Conservation (phyloP, 2,329 filamentous ascomycete genomes). For the Fusarium albidum region DNA sequence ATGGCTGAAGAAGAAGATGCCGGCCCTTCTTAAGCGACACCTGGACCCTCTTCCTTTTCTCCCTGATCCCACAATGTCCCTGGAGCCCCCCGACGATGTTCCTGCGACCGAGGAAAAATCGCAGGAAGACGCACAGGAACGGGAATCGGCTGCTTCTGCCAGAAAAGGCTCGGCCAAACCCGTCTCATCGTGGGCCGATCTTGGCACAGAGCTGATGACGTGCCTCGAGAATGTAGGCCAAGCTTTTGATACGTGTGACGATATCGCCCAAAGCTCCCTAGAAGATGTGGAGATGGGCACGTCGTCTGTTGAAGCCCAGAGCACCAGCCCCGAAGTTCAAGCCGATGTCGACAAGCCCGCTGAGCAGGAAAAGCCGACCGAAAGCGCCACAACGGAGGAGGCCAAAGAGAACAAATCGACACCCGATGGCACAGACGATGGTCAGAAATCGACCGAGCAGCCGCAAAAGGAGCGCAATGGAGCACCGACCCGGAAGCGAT, state of each 20-base stretch:
- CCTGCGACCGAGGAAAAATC: slow-evolving; percentile 17
- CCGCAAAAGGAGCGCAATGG: slow-evolving; percentile 47
- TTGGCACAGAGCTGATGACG: slow-evolving; percentile 46
- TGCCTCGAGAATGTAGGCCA: slow-evolving; percentile 41
- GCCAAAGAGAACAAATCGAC: slow-evolving; percentile 33
- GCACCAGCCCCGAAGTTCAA: slow-evolving; percentile 17
- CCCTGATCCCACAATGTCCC: slow-evolving; percentile 57
- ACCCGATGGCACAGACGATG: slow-evolving; percentile 33
- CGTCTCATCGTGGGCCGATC: slow-evolving; percentile 44
- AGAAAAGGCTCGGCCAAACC: slow-evolving; percentile 22
- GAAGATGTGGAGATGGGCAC: slow-evolving; percentile 39
- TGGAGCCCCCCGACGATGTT: slow-evolving; percentile 44
- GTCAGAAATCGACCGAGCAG: slow-evolving; percentile 40
- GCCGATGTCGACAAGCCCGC: slow-evolving; percentile 13
- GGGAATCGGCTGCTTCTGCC: slow-evolving; percentile 21
- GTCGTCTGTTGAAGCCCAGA: slow-evolving; percentile 26
- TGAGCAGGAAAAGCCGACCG: slow-evolving; percentile 3
- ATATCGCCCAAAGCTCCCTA: slow-evolving; percentile 37
- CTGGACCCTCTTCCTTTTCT: slow-evolving; percentile 71
- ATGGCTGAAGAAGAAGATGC: slow-evolving; percentile 61
- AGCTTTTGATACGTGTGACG: slow-evolving; percentile 43
- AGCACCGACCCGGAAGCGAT: slow-evolving; percentile 63
- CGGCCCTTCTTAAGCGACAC: slow-evolving; percentile 59
- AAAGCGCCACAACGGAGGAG: slow-evolving; percentile 15
- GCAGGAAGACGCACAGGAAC: slow-evolving; percentile 29